Conservation (phyloP, 2,329 filamentous ascomycete genomes). For the Ilyonectria destructans region DNA sequence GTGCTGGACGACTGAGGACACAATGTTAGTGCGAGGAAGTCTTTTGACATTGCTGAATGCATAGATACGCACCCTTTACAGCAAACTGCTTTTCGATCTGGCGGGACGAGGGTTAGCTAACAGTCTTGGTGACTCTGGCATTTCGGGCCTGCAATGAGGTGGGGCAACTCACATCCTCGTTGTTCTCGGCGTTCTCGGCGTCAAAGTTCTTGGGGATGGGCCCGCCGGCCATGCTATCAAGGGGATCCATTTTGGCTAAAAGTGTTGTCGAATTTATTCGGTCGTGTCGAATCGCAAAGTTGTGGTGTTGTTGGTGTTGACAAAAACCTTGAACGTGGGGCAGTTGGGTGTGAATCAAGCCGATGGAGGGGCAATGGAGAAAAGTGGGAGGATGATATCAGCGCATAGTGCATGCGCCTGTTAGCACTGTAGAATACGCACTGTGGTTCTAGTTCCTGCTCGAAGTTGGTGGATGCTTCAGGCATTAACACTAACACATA, state of each 20-base stretch:
- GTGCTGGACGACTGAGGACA: constrained; percentile 82
- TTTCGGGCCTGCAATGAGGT: constrained; percentile 9
- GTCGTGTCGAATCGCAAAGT: constrained; percentile 16
- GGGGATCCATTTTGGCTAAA: constrained; percentile 55
- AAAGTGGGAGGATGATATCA: constrained; percentile 49
- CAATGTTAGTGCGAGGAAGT: neutral
- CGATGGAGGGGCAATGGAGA: constrained; percentile 49
- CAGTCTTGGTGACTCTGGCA: neutral
- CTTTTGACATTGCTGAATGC: neutral
- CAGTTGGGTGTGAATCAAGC: constrained; percentile 39
- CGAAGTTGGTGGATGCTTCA: constrained; percentile 38
- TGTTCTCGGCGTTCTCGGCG: constrained; percentile 69
- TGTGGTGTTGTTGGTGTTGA: constrained; percentile 31
- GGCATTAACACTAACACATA: neutral
- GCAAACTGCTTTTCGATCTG: constrained; percentile 99
- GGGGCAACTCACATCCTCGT: constrained; percentile 67
- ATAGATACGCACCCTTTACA: constrained; percentile 80
- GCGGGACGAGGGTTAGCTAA: constrained; percentile 18
- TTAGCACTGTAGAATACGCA: constrained; percentile 27
- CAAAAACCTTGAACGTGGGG: constrained; percentile 52
- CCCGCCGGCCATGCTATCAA: constrained; percentile 57
- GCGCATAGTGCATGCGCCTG: constrained; percentile 47
- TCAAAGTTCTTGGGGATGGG: constrained; percentile 71
- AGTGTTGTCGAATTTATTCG: neutral
- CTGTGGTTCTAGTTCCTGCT: constrained; percentile 36